These are phyloP conservation scores for Prunus campanulata DNA, from an alignment of 306 rosid species.

Conservation along the genomic window DNA sequence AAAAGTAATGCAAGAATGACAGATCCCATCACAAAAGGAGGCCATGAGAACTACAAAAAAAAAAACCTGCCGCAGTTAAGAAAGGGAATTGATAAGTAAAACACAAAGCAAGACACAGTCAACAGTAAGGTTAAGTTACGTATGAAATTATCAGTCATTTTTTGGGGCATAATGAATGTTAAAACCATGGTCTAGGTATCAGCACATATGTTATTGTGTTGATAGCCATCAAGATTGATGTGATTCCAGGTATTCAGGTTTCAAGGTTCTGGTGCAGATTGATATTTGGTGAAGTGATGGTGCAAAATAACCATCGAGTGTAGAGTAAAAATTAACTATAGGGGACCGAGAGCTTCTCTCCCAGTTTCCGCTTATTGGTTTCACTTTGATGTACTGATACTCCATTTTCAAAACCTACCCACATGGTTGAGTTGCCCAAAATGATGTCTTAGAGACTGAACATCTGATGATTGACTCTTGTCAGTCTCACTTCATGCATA, in stretches of 20 bases:
- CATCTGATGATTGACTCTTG: not conserved
- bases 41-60: slow-evolving; percentile 82
- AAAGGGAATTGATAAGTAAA: slow-evolving; percentile 27
- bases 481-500: not conserved
- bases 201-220: not conserved
- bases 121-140: not conserved
- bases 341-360: not conserved
- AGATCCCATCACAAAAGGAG: slow-evolving; percentile 93
- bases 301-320: not conserved
- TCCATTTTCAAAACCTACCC: not conserved
- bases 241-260: not conserved
- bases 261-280: not conserved
- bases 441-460: not conserved
- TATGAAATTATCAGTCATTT: not conserved
- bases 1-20: slow-evolving; percentile 66
- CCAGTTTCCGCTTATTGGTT: not conserved
- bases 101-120: not conserved
- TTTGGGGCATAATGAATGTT: not conserved
- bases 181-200: not conserved
- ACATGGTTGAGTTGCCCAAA: not conserved
- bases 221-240: slow-evolving; percentile 1
- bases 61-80: slow-evolving; percentile 33
- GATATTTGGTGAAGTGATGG: not conserved
- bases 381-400: not conserved
- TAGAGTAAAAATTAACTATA: not conserved